These are phyloP conservation scores for Pezicula rhizophila DNA, from an alignment of 2,329 filamentous ascomycete genomes.

Conservation along the genomic window DNA sequence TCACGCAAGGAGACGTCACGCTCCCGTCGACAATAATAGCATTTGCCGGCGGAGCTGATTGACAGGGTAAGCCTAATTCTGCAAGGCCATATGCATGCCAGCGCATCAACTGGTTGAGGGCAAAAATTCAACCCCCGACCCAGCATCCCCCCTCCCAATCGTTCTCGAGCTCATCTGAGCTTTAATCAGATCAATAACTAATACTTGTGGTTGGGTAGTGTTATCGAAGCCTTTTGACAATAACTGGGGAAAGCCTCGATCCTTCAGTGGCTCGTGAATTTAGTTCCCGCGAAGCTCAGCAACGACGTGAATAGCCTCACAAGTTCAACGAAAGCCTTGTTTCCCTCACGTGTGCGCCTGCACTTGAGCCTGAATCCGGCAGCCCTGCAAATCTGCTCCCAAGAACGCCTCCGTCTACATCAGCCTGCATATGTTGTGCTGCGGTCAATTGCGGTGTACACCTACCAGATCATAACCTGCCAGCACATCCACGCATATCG, in stretches of 20 bases:
- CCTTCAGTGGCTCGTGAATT: conserved; percentile 20
- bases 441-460: conserved; percentile 46
- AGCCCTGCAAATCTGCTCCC: conserved; percentile 33
- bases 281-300: conserved; percentile 17
- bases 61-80: conserved; percentile 29
- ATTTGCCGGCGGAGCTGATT: conserved; percentile 23
- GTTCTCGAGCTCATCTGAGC: conserved; percentile 15
- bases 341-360: conserved; percentile 23
- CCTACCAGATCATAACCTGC: conserved; percentile 45
- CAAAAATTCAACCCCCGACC: conserved; percentile 20
- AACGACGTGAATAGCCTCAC: conserved; percentile 21
- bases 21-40: conserved; percentile 20
- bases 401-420: conserved; percentile 36
- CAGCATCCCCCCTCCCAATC: conserved; percentile 22
- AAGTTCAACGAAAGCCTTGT: conserved; percentile 19
- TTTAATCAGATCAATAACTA: conserved; percentile 23
- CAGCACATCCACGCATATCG: conserved; percentile 57
- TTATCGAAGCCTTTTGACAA: conserved; percentile 10
- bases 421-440: conserved; percentile 55
- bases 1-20: conserved; percentile 14
- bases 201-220: conserved; percentile 26
- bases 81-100: conserved; percentile 27
- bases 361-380: conserved; percentile 21
- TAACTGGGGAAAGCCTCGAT: conserved; percentile 20
- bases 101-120: conserved; percentile 28